Evolutionary conservation across 2,329 filamentous ascomycete species (phyloP), one percentile per base, ranked within the genome.

Genomic region (Escovopsis sp.): DNA sequence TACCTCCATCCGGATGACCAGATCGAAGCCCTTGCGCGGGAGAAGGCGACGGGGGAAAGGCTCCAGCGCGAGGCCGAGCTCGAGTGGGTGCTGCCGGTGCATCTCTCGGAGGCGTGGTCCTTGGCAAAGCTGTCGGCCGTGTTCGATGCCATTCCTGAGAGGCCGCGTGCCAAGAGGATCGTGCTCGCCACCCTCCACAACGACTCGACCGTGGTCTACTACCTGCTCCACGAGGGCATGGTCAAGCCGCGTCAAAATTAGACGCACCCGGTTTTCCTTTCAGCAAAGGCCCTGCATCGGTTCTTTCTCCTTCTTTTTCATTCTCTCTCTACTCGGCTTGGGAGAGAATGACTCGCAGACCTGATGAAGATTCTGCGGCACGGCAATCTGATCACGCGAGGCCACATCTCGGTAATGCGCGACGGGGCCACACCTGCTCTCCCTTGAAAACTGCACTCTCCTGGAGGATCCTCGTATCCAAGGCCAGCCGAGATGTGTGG

Each of bases 1-100:
- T 88, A 90, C 55, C 64, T 82, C 35, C 81, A 90, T 49, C 82
- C 83, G 2, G 83, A 90, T 53, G 82, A 87, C 57, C 83, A 88
- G 57, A 75, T 83, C 43, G 75, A 72, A 43, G 68, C 80, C 37
- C 63, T 87, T 37, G 76, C 77, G 44, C 63, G 66, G 21, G 72
- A 75, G 43, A 63, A 65, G 43, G 55, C 60, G 11, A 59, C 59
- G 2, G 63, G 63, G 12, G 53, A 62, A 37, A 54, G 54, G 30
- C 57, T 69, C 13, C 38, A 44, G 11, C 68, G 70, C 47, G 58
- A 54, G 12, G 64, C 72, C 2, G 72, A 81, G 56, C 54, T 63
- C 31, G 83, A 88, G 58, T 88, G 81, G 80, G 76, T 90, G 17
- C 57, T 88, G 33, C 79, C 84, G 3, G 72, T 77, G 35, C 76